Percentiles rank a stretch among this genome's conserved stretches.
These are phyloP conservation scores for Vigna unguiculata DNA, from an alignment of 306 rosid species.

Conservation along the genomic window DNA sequence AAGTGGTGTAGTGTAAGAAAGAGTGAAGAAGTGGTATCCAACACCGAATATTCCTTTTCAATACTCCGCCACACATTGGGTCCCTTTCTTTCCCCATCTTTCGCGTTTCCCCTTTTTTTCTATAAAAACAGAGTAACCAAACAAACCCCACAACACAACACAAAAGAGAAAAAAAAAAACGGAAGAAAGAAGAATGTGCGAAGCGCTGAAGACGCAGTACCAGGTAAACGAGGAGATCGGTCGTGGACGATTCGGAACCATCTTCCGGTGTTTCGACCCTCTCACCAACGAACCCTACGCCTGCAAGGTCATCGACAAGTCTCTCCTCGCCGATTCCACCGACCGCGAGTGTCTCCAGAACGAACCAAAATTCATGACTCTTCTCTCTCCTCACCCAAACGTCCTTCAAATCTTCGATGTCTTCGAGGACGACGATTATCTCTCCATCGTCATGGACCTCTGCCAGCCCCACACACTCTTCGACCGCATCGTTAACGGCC, in stretches of 20 bases:
- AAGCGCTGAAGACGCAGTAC: constrained; percentile 59
- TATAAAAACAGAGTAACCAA: constrained; percentile 33
- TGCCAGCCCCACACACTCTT: constrained; percentile 70
- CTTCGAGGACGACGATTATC: constrained; percentile 60
- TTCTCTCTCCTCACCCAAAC: constrained; percentile 78
- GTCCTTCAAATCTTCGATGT: constrained; percentile 64
- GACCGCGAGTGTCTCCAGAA: constrained; percentile 79
- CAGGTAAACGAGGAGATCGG: constrained; percentile 82
- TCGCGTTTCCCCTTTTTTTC: neutral
- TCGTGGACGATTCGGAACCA: constrained; percentile 81
- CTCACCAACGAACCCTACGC: constrained; percentile 56
- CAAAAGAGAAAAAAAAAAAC: neutral
- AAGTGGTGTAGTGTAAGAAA: no score
- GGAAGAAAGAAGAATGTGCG: constrained; percentile 53
- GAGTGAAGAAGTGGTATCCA: neutral
- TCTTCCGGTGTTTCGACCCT: constrained; percentile 66
- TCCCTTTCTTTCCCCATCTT: neutral
- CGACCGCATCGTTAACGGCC: constrained; percentile 58
- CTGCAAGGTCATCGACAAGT: constrained; percentile 74
- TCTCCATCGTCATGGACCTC: constrained; percentile 76
- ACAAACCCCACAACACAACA: neutral
- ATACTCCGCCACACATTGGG: neutral
- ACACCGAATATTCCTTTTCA: constrained; percentile 43
- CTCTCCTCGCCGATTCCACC: constrained; percentile 58
- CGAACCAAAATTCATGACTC: constrained; percentile 80